These are phyloP conservation scores for Stagonosporopsis tanaceti DNA, from an alignment of 2,329 filamentous ascomycete species.

Conservation along the genomic window DNA sequence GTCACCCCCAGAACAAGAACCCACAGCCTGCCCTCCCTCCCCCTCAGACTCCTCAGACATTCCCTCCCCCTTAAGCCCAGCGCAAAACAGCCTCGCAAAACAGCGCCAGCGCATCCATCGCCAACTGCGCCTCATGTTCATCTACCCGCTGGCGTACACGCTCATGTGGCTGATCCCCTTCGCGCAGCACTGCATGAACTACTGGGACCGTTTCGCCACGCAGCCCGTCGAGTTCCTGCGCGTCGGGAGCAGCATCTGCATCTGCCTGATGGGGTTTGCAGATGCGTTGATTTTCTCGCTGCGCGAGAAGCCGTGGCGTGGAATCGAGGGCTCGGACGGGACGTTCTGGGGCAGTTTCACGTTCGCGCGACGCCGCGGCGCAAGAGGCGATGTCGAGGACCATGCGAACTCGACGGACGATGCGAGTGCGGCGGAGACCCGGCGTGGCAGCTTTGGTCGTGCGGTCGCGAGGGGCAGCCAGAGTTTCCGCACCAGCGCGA, in stretches of 20 bases:
- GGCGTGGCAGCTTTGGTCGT: neutral
- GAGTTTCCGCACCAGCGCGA: slow-evolving; percentile 25
- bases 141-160: slow-evolving; percentile 78
- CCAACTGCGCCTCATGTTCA: slow-evolving; percentile 75
- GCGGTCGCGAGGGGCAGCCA: slow-evolving; percentile 1
- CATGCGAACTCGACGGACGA: no score
- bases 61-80: slow-evolving; percentile 13
- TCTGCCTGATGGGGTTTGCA: slow-evolving; percentile 71
- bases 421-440: neutral
- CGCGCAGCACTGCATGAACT: slow-evolving; percentile 68
- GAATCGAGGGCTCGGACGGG: slow-evolving; percentile 57
- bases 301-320: slow-evolving; percentile 75
- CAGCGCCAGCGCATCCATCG: slow-evolving; percentile 67
- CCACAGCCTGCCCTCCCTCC: neutral
- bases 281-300: slow-evolving; percentile 73
- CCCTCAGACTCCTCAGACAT: neutral
- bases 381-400: neutral
- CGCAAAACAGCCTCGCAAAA: slow-evolving; percentile 17
- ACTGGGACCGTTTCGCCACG: slow-evolving; percentile 60
- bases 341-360: slow-evolving; percentile 51
- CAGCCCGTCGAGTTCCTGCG: slow-evolving; percentile 66
- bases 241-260: slow-evolving; percentile 63
- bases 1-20: neutral
- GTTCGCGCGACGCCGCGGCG: neutral
- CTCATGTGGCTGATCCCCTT: slow-evolving; percentile 78